Conservation (phyloP, 2,329 filamentous ascomycete species). For the Mycosphaerella arachidis region DNA sequence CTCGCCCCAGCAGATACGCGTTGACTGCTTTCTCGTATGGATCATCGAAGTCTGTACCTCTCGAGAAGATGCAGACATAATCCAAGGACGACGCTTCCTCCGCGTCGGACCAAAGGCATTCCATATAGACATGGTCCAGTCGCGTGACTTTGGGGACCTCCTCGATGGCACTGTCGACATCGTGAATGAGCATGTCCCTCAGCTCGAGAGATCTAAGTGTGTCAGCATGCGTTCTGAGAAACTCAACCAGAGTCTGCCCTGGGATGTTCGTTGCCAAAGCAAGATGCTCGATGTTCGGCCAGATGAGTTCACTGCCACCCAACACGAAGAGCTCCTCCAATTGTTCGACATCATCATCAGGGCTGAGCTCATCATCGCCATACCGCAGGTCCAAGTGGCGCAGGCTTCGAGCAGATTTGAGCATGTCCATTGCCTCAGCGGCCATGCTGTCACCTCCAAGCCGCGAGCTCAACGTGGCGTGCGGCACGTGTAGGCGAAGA, state of each 20-base stretch:
- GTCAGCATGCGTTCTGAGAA: conserved; percentile 16
- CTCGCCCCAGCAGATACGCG: conserved; percentile 14
- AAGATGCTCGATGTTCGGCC: conserved; percentile 14
- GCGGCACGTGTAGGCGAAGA: conserved; percentile 13
- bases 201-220: conserved; percentile 11
- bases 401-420: conserved; percentile 6
- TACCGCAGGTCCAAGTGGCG: conserved; percentile 16
- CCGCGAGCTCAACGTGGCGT: conserved; percentile 9
- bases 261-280: conserved; percentile 15
- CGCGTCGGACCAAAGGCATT: conserved; percentile 21
- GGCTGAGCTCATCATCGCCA: conserved; percentile 16
- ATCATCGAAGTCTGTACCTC: conserved; percentile 12
- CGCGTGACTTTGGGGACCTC: conserved; percentile 19
- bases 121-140: conserved; percentile 21
- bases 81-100: conserved; percentile 2
- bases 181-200: conserved; percentile 16
- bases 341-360: conserved; percentile 12
- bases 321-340: conserved; percentile 8
- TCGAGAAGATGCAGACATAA: conserved; percentile 12
- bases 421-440: conserved; percentile 14
- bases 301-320: conserved; percentile 12
- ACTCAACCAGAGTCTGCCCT: conserved; percentile 17
- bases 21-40: conserved; percentile 15
- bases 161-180: conserved; percentile 14
- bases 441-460: conserved; percentile 2